Evolutionary conservation across 495 filamentous ascomycete species (phyloP), one percentile per base, ranked within the genome.

Genomic region (Entonaema liquescens): DNA sequence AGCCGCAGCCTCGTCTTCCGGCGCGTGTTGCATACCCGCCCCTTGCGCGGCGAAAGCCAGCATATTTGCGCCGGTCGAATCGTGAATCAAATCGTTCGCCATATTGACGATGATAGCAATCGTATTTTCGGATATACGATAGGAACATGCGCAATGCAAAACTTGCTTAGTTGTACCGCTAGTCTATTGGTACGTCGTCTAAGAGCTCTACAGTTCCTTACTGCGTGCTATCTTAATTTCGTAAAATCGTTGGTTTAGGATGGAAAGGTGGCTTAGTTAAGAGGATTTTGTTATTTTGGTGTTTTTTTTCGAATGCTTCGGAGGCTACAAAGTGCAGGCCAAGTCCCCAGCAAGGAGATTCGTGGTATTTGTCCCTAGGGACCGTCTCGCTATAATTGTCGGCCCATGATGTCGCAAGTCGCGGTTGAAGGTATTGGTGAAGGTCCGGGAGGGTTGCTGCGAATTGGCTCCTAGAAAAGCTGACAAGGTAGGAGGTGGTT

Each of bases 301-400:
- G 35, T 40, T 23, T 50, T 65, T 56, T 5, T 33, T 11, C 1
- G 62, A 64, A 33, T 59, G 56, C 54, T 59, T 62, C 28, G 40
- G 63, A 69, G 63, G 49, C 61, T 73, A 70, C 62, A 40, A 52
- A 52, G 71, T 70, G 76, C 56, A 72, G 69, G 71, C 66, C 75
- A 65, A 62, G 65, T 58, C 76, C 71, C 70, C 74, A 76, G 64
- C 62, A 68, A 64, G 75, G 67, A 70, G 74, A 67, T 68, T 61
- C 69, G 74, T 55, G 76, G 62, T 59, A 71, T 74, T 56, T 81
- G 85, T 85, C 84, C 85, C 84, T 85, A 83, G 75, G 84, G 83
- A 87, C 84, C 78, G 83, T 77, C 68, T 75, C 78, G 85, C 83
- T 88, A 88, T 88, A 86, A 88, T 67, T 70, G 76, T 49, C 77